Base-by-base conservation (phyloP, 2,329 filamentous ascomycete genomes). In the Colletotrichum godetiae region DNA sequence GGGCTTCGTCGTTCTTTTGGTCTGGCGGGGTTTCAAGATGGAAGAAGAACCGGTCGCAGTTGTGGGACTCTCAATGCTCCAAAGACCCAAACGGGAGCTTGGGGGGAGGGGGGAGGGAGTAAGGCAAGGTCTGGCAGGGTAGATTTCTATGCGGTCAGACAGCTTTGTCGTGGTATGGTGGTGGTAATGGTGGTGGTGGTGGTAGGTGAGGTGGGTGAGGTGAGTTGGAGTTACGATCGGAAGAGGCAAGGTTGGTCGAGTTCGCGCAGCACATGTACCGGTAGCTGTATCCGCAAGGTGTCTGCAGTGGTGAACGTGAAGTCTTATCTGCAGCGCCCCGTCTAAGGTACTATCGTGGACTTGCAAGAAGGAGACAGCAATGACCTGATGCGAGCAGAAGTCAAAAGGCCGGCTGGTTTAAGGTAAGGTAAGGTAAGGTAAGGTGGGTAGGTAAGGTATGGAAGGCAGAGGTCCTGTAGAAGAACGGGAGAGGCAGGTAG, bases 1-100 rank as follows among this genome's bases (percentile, higher is more conserved):
- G 57, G 19, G 29, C 4, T 31, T 33, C 35, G 31, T 22, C 27
- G 31, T 42, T 52, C 29, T 33, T 22, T 62, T 55, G 63, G 65
- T 72, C 78, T 77, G 77, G 77, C 76, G 78, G 78, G 79, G 79
- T 80, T 80, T 80, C 79, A 80, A 78, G 75, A 78, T 78, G 75
- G 53, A 74, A 29, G 37, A 53, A 59, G 68, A 62, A 61, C 56
- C 68, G 72, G 72, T 74, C 68, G 63, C 72, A 73, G 72, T 59
- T 52, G 68, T 74, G 72, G 57, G 63, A 72, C 68, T 63, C 37
- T 74, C 62, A 74, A 72, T 74, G 67, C 71, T 61, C 42, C 67
- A 24, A 56, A 49, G 49, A 60, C 67, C 56, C 49, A 49, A 73
- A 57, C 58, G 60, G 60, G 37, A 68, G 57, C 27, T 35, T 57